A percentile compares a stretch with the other conserved stretches of the same genome.
These are phyloP conservation scores for Candida maris DNA, from an alignment of 805 yeast species.

Conservation along the genomic window DNA sequence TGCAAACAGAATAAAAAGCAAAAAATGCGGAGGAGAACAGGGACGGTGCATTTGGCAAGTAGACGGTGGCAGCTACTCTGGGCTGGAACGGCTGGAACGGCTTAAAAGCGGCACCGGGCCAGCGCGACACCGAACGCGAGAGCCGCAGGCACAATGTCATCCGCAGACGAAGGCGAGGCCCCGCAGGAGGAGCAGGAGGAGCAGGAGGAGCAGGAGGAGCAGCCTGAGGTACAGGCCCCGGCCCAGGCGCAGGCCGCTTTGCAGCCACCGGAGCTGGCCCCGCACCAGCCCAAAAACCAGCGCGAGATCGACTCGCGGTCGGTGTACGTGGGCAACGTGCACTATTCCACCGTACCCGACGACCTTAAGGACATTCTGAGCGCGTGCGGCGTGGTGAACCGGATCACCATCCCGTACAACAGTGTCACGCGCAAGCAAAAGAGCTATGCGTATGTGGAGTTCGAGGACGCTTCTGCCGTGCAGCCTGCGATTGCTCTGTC, in stretches of 20 bases:
- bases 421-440: conserved; percentile 73
- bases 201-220: conserved; percentile 1
- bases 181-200: too few species aligned
- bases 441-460: conserved; percentile 85
- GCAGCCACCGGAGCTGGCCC: conserved; percentile 20
- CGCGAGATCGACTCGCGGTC: conserved; percentile 71
- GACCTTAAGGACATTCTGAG: conserved; percentile 73
- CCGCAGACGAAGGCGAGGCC: too few species aligned
- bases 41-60: too few species aligned
- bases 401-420: conserved; percentile 74
- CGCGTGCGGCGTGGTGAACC: conserved; percentile 65
- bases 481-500: conserved; percentile 60
- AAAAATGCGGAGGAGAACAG: too few species aligned
- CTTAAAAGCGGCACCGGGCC: too few species aligned
- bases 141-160: too few species aligned
- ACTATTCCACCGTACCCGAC: conserved; percentile 68
- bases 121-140: too few species aligned
- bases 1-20: too few species aligned
- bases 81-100: too few species aligned
- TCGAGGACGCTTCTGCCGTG: conserved; percentile 59
- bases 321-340: conserved; percentile 81
- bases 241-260: conserved; percentile 3
- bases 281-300: conserved; percentile 33
- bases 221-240: conserved; percentile 2
- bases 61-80: too few species aligned